Conservation (phyloP, 495 filamentous ascomycete species). For the Cercophora samala region DNA sequence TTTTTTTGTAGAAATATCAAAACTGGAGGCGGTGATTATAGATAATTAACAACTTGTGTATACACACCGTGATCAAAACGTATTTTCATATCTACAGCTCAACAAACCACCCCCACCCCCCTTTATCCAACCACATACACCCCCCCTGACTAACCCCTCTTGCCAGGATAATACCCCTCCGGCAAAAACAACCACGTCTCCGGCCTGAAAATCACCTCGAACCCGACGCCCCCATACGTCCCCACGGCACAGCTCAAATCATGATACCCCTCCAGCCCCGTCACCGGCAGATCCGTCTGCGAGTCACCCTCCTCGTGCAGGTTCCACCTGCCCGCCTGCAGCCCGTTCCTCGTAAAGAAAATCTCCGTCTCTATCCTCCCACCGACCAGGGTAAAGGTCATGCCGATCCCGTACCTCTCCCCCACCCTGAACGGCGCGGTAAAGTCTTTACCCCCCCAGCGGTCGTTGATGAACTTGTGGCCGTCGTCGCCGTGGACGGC, state of each 20-base stretch:
- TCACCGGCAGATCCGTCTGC: constrained; percentile 57
- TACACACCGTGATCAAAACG: not conserved
- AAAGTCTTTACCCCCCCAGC: constrained; percentile 77
- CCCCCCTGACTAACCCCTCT: not conserved
- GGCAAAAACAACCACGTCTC: constrained; percentile 38
- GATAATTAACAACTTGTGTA: not conserved
- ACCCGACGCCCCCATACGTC: constrained; percentile 65
- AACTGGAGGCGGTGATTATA: not conserved
- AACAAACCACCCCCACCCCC: not conserved
- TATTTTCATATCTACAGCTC: not conserved
- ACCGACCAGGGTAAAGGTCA: constrained; percentile 54
- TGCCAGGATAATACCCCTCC: constrained; percentile 10
- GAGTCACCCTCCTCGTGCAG: constrained; percentile 79
- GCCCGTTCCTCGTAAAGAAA: constrained; percentile 76
- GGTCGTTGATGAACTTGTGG: constrained; percentile 80
- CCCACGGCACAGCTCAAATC: constrained; percentile 83
- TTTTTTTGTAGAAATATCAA: not conserved
- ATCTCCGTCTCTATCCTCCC: constrained; percentile 55
- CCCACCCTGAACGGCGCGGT: constrained; percentile 45
- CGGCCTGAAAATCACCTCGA: constrained; percentile 65
- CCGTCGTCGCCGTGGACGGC: constrained; percentile 91
- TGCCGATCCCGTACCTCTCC: constrained; percentile 57
- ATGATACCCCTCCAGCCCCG: constrained; percentile 73
- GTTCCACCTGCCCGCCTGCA: constrained; percentile 65
- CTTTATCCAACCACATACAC: not conserved